Base-by-base conservation (phyloP, 2,329 filamentous ascomycete species). In the Paecilomyces sp. region DNA sequence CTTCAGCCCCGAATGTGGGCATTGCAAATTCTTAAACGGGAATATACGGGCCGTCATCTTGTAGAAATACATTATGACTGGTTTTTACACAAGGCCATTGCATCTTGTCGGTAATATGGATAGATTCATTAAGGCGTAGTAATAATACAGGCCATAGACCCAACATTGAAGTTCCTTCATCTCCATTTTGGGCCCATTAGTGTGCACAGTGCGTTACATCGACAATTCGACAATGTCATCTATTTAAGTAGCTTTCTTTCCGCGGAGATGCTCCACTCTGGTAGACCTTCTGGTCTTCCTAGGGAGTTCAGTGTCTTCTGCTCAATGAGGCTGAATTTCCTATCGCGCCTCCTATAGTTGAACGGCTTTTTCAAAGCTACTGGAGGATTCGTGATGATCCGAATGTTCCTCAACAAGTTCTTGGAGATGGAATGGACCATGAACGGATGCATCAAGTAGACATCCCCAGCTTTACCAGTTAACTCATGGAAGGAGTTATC, bases 301-400 rank as follows among this genome's bases (percentile, higher is more conserved):
- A 84, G 62, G 25, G 76, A 78, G 34, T 66, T 69, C 62, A 84
- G 67, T 1, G 82, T 84, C 70, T 83, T 84, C 62, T 67, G 67
- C 69, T 84, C 82, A 2, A 84, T 80, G 4, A 80, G 65, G 60
- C 79, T 83, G 63, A 81, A 83, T 4, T 76, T 55, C 25, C 63
- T 67, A 62, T 82, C 75, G 18, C 71, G 64, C 3, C 81, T 73
- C 61, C 82, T 75, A 61, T 83, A 81, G 13, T 74, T 67, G 68
- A 84, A 84, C 0, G 82, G 81, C 63, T 79, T 71, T 47, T 76
- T 81, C 33, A 84, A 67, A 3, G 73, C 74, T 1, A 83, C 80
- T 0, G 81, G 80, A 4, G 81, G 81, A 60, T 85, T 85, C 2
- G 81, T 84, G 64, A 84, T 84, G 34, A 84, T 76, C 3, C 82